Conservation (phyloP, 345 rosid genomes). For the Hypericum androsaemum region DNA sequence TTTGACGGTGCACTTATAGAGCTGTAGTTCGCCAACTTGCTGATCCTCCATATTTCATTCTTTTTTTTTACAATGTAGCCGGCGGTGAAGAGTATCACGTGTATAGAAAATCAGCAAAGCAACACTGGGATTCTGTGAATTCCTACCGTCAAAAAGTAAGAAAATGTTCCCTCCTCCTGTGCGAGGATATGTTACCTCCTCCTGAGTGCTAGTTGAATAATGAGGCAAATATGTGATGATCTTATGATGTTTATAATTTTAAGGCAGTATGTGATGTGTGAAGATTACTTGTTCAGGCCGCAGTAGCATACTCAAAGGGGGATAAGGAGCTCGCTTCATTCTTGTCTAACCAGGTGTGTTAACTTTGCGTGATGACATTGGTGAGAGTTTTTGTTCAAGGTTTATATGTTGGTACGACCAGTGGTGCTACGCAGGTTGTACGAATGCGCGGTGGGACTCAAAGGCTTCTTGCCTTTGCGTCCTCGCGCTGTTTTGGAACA, state of each 20-base stretch:
- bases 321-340: conserved; percentile 50
- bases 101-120: conserved; percentile 47
- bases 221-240: too few species aligned
- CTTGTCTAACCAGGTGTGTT: conserved; percentile 71
- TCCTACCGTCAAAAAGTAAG: conserved; percentile 60
- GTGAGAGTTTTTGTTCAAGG: too few species aligned
- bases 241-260: not conserved
- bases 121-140: conserved; percentile 58
- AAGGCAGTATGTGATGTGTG: conserved; percentile 1
- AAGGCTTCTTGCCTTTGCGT: too few species aligned
- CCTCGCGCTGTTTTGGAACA: too few species aligned
- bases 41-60: conserved; percentile 2
- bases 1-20: too few species aligned
- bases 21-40: not conserved
- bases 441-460: too few species aligned
- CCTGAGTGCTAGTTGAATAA: too few species aligned
- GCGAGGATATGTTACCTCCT: not conserved
- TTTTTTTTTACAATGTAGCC: conserved; percentile 32
- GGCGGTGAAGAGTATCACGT: conserved; percentile 54
- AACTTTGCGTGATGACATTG: not conserved
- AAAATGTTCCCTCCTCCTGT: not conserved
- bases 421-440: too few species aligned
- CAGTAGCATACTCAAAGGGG: conserved; percentile 70
- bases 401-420: too few species aligned
- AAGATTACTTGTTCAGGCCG: conserved; percentile 44